Evolutionary conservation across 2,329 filamentous ascomycete genomes (phyloP).

Genomic region (Chrysosporium keratinophilum): DNA sequence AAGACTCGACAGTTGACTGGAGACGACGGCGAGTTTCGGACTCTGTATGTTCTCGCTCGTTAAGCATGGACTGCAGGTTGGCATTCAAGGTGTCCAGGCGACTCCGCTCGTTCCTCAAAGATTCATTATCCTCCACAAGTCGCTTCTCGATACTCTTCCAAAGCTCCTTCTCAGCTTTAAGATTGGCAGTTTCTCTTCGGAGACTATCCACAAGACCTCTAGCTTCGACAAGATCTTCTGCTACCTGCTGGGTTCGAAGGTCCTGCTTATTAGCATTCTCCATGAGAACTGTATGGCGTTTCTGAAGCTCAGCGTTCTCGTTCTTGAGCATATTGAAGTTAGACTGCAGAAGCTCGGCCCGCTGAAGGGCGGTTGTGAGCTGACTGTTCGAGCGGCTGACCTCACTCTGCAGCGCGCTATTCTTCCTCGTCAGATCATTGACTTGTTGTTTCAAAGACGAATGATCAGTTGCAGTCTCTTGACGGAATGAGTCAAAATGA

Average conservation of each 20-base stretch:
- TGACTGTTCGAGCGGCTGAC: slow-evolving; percentile 71
- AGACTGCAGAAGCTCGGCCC: slow-evolving; percentile 78
- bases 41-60: slow-evolving; percentile 79
- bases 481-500: slow-evolving; percentile 81
- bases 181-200: slow-evolving; percentile 79
- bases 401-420: slow-evolving; percentile 70
- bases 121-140: slow-evolving; percentile 78
- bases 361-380: slow-evolving; percentile 67
- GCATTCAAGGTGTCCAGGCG: slow-evolving; percentile 72
- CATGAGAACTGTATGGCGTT: slow-evolving; percentile 63
- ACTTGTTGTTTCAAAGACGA: slow-evolving; percentile 75
- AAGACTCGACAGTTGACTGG: slow-evolving; percentile 62
- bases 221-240: slow-evolving; percentile 83
- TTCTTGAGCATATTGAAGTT: slow-evolving; percentile 75
- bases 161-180: slow-evolving; percentile 88
- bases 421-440: slow-evolving; percentile 69
- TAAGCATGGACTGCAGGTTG: slow-evolving; percentile 78
- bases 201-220: slow-evolving; percentile 73
- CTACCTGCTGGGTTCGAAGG: slow-evolving; percentile 77
- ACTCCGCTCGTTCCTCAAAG: slow-evolving; percentile 69
- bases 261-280: slow-evolving; percentile 86
- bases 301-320: slow-evolving; percentile 80
- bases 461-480: slow-evolving; percentile 72
- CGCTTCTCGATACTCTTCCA: slow-evolving; percentile 91
- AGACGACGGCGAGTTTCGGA: slow-evolving; percentile 71